Percentiles rank a stretch among this genome's conserved stretches.
phyloP scores from a whole-genome alignment of 2,329 filamentous ascomycete species.

The Aciculosporium take region DNA sequence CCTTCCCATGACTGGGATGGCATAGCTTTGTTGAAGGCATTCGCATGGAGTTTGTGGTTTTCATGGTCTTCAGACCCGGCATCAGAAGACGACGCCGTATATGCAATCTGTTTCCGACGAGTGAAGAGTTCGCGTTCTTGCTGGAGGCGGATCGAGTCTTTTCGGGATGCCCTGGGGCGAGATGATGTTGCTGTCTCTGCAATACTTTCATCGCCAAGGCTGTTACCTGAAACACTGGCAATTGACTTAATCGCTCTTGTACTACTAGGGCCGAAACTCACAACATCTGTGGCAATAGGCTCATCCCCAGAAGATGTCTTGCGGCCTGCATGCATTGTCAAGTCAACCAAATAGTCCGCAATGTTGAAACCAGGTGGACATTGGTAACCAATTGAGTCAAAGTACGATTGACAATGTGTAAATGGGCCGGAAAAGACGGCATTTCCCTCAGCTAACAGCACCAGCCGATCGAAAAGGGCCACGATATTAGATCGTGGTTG shows the following conservation, averaged over 20 bases:
- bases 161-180: slow-evolving; percentile 55
- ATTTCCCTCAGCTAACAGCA: slow-evolving; percentile 76
- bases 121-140: slow-evolving; percentile 89
- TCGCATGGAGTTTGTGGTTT: slow-evolving; percentile 37
- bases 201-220: slow-evolving; percentile 53
- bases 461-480: slow-evolving; percentile 85
- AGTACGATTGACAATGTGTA: slow-evolving; percentile 76
- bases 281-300: slow-evolving; percentile 36
- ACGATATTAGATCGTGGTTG: slow-evolving; percentile 97
- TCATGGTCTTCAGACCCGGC: slow-evolving; percentile 35
- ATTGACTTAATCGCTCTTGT: slow-evolving; percentile 82
- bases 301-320: slow-evolving; percentile 43
- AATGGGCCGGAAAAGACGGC: slow-evolving; percentile 93
- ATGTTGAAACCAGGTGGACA: slow-evolving; percentile 98
- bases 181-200: slow-evolving; percentile 43
- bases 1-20: slow-evolving; percentile 56
- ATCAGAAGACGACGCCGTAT: slow-evolving; percentile 49
- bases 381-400: slow-evolving; percentile 78
- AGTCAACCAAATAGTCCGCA: slow-evolving; percentile 89
- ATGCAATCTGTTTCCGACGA: slow-evolving; percentile 49
- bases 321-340: slow-evolving; percentile 86
- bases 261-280: slow-evolving; percentile 69
- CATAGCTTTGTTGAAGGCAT: slow-evolving; percentile 26
- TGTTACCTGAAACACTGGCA: slow-evolving; percentile 65
- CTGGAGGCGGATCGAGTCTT: slow-evolving; percentile 67